phyloP scores from a whole-genome alignment of 73 alveolate genomes.

The Stentor roeselii region DNA sequence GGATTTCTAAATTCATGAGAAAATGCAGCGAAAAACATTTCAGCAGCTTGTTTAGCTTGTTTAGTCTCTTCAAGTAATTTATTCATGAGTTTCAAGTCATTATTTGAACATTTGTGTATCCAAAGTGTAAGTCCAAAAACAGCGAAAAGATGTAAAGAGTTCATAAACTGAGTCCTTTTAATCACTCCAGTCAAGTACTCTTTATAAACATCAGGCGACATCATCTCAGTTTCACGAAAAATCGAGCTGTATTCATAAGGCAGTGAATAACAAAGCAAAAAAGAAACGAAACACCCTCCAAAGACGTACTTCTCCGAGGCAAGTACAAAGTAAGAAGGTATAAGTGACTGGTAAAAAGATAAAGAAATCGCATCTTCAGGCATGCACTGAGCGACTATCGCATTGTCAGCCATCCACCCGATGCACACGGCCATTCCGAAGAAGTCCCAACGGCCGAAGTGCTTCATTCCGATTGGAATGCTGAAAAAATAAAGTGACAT shows the following conservation, averaged over 20 bases:
- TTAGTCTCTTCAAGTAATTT: not conserved
- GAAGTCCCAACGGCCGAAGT: not conserved
- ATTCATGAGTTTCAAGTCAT: not conserved
- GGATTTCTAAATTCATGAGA: conserved; percentile 67
- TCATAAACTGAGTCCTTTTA: not conserved
- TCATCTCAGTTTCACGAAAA: not conserved
- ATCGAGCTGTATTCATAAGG: not conserved
- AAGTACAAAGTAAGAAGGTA: not conserved
- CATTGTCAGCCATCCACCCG: not conserved
- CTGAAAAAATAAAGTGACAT: not conserved
- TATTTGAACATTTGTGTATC: not conserved
- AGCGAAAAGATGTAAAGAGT: not conserved
- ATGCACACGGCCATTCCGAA: not conserved
- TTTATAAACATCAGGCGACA: not conserved
- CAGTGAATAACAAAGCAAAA: not conserved
- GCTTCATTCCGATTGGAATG: not conserved
- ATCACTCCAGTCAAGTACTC: not conserved
- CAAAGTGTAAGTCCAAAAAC: not conserved
- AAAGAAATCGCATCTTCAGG: not conserved
- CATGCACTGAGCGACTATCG: not conserved
- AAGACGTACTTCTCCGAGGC: not conserved
- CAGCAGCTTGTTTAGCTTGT: conserved; percentile 9
- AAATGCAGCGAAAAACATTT: conserved; percentile 38
- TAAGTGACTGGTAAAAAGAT: not conserved
- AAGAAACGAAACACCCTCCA: not conserved